A percentile compares a stretch with the other conserved stretches of the same genome.
phyloP scores from a whole-genome alignment of 2,329 filamentous ascomycete species.

The Fusarium sambucinum region DNA sequence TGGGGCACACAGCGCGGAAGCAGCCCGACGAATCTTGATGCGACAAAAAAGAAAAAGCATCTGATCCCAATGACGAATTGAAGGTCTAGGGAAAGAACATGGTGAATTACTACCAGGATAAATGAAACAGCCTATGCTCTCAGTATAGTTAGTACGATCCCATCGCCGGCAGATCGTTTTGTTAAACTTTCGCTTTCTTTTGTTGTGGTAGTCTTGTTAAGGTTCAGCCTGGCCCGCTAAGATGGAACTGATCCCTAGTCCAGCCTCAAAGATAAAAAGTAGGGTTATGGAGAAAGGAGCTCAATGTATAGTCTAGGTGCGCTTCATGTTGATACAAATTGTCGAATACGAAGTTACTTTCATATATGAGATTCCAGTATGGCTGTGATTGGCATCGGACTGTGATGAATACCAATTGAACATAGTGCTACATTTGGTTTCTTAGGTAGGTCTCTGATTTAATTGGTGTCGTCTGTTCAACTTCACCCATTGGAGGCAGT shows the following conservation, averaged over 20 bases:
- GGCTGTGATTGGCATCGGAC: background rate
- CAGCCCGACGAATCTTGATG: constrained; percentile 27
- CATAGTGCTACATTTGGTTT: background rate
- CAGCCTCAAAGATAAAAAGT: constrained; percentile 19
- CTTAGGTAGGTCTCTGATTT: background rate
- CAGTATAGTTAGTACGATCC: background rate
- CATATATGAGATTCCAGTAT: too few species aligned
- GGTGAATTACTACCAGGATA: background rate
- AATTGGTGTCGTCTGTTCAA: too few species aligned
- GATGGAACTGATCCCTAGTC: constrained; percentile 18
- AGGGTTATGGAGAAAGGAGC: constrained; percentile 6
- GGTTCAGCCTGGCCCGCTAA: constrained; percentile 26
- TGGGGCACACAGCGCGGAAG: constrained; percentile 26
- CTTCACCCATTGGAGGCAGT: too few species aligned
- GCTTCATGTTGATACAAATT: constrained; percentile 10
- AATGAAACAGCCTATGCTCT: background rate
- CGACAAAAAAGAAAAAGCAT: constrained; percentile 23
- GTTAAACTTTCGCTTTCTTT: constrained; percentile 1
- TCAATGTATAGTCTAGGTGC: constrained; percentile 6
- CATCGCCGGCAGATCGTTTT: background rate
- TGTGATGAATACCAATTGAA: background rate
- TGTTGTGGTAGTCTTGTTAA: constrained; percentile 11
- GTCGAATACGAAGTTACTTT: background rate
- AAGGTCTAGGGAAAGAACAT: background rate
- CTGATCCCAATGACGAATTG: constrained; percentile 4